Evolutionary conservation across 108 stramenopile species (phyloP), one percentile per base, ranked within the genome.

Genomic region (Aurantiochytrium sp.): DNA sequence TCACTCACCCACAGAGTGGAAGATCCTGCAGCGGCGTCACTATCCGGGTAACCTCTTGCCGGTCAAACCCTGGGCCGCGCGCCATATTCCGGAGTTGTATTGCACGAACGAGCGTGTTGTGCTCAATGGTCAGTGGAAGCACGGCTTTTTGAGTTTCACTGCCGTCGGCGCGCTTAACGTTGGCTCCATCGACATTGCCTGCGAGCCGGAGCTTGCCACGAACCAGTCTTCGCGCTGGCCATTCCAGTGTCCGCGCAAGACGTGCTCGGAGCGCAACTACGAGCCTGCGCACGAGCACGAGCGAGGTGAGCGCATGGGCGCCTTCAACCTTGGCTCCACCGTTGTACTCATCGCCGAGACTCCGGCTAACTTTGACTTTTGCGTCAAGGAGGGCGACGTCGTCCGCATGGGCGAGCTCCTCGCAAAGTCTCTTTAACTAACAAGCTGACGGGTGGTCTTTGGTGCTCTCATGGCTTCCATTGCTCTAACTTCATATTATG

Each of bases 321-420:
- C 76, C 45, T 83, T 83, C 4, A 83, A 83, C 51, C 51, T 83
- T 18, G 76, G 76, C n/a, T 83, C 76, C n/a, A 83, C 76, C 25
- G 76, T 83, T 47, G 76, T 83, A 6, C n/a, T 83, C n/a, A 83
- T 83, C 51, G 45, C 51, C 45, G 76, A 83, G 76, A 83, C 49
- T 45, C 49, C 45, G n/a, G 51, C 45, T 28, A 28, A 83, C 76
- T 83, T 53, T 83, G 76, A 83, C 49, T 53, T 83, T 53, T n/a
- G 25, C 45, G 76, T 83, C 49, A 23, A 53, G n/a, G 76, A 47
- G 3, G 76, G 76, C 51, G 49, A 83, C n/a, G 76, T 83, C 12
- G 76, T 83, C 12, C 45, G 51, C n/a, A 53, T 83, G 49, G 76
- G 76, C 51, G 49, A 83, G 51, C 76, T 47, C 76, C n/a, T 83